phyloP scores from a whole-genome alignment of 345 rosid species.

The Raphanus sativus region DNA sequence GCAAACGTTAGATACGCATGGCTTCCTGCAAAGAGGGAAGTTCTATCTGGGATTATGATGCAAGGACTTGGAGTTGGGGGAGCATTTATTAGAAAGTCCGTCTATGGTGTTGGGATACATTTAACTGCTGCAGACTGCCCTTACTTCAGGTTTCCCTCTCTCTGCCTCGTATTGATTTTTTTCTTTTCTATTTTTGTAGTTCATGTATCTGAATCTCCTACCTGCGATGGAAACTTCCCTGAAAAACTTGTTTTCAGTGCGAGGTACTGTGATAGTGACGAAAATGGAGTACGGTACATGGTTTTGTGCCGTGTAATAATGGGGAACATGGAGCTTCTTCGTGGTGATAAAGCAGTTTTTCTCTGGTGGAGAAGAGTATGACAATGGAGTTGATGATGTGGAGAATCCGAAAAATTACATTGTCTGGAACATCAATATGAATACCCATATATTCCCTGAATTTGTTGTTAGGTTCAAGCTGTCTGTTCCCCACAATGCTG shows the following conservation, averaged over 20 bases:
- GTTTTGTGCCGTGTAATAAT: conserved; percentile 79
- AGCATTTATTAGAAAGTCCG: conserved; percentile 49
- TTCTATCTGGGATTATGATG: conserved; percentile 42
- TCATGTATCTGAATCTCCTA: neutral
- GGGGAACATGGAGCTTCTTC: conserved; percentile 81
- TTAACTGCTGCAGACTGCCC: conserved; percentile 59
- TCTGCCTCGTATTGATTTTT: neutral
- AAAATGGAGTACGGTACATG: conserved; percentile 70
- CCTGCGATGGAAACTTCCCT: neutral
- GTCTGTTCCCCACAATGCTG: conserved; percentile 42
- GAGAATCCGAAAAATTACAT: conserved; percentile 60
- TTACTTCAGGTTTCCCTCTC: conserved; percentile 53
- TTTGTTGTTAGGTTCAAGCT: conserved; percentile 89
- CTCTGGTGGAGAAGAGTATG: conserved; percentile 67
- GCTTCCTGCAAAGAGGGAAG: conserved; percentile 71
- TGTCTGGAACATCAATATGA: conserved; percentile 85
- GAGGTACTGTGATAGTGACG: conserved; percentile 79
- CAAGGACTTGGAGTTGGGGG: conserved; percentile 77
- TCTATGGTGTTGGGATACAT: conserved; percentile 76
- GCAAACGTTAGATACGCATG: conserved; percentile 82
- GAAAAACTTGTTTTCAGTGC: conserved; percentile 53
- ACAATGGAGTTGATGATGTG: conserved; percentile 81
- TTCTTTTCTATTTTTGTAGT: neutral
- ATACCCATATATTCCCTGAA: conserved; percentile 82
- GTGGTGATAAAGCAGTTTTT: conserved; percentile 54